Base-by-base conservation (phyloP, 768 basidiomycete species). In the Crepidotus variabilis region DNA sequence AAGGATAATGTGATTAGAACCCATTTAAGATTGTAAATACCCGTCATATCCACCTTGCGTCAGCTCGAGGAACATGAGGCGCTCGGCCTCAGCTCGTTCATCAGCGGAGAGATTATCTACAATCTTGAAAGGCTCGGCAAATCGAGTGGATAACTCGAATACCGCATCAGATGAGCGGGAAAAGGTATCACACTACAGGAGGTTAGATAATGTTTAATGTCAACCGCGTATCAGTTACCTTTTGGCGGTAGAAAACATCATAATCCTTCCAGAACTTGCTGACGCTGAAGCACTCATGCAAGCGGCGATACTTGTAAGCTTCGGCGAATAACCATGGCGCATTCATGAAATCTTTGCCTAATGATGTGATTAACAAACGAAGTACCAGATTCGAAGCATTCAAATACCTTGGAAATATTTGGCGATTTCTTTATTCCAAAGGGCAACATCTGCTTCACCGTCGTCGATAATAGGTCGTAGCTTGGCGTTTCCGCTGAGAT, bases 351-450 rank as follows among this genome's bases (percentile, higher is more conserved):
- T 91, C 87, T 71, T 90, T 92, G 28, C 89, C 90, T 86, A 59
- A 10, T 9, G 24, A 28, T 50, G 2, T n/a, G 32, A 9, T 52
- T 23, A 50, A 51, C 34, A 14, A 48, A 39, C 16, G 9, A n/a
- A 6, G 36, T 4, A 13, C 47, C 23, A 20, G n/a, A 1, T 16
- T 22, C 33, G 20, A 24, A 39, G 52, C 23, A 10, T 20, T 8
- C 61, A 70, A 70, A 66, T 64, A 84, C 91, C 92, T 73, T 93
- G 87, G 74, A 97, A 97, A 70, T 83, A 97, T 67, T 92, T 93
- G 45, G 92, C 92, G 48, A 96, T 95, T 69, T 94, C 92, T 69
- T 97, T 96, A 74, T 98, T 98, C 95, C 94, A 98, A 7, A 97
- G 78, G 6, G 93, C 87, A 28, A 98, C 89, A 60, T 97, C 95